These are phyloP conservation scores for Zizania palustris DNA, from an alignment of 202 grass and related monocot species.

Conservation along the genomic window DNA sequence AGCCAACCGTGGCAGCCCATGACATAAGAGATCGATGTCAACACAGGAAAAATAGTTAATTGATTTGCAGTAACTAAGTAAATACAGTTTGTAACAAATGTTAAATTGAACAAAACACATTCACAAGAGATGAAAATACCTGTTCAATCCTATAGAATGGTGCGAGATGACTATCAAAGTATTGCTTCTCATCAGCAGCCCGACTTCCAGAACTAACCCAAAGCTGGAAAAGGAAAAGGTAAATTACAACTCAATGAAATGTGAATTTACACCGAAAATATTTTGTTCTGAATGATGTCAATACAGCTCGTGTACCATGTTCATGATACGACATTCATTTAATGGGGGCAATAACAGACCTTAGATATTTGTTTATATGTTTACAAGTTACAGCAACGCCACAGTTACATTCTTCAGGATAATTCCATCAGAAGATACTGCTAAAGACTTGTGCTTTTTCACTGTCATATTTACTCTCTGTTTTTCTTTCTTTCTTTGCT, in stretches of 20 bases:
- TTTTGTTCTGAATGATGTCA: slow-evolving; percentile 11
- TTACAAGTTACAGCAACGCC: slow-evolving; percentile 12
- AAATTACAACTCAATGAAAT: slow-evolving; percentile 11
- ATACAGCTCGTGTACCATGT: neutral
- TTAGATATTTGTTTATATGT: slow-evolving; percentile 16
- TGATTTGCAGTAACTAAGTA: slow-evolving; percentile 14
- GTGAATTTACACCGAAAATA: neutral
- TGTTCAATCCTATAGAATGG: slow-evolving; percentile 99
- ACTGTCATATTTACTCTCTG: slow-evolving; percentile 5
- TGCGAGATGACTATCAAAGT: slow-evolving; percentile 91
- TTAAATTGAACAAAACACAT: slow-evolving; percentile 34
- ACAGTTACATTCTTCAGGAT: neutral
- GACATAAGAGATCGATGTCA: slow-evolving; percentile 29
- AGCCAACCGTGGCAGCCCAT: too few species aligned
- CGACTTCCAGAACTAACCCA: slow-evolving; percentile 89
- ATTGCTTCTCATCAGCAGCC: slow-evolving; percentile 76
- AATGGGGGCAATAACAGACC: neutral
- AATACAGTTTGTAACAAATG: slow-evolving; percentile 27
- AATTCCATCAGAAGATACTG: neutral
- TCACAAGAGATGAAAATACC: slow-evolving; percentile 49
- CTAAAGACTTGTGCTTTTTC: slow-evolving; percentile 8
- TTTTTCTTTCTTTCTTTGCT: neutral
- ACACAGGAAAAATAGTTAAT: slow-evolving; percentile 23
- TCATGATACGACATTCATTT: neutral
- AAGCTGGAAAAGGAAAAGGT: slow-evolving; percentile 63